These are phyloP conservation scores for Musa acuminata DNA, from an alignment of 176 grass and related monocot genomes.

Conservation along the genomic window DNA sequence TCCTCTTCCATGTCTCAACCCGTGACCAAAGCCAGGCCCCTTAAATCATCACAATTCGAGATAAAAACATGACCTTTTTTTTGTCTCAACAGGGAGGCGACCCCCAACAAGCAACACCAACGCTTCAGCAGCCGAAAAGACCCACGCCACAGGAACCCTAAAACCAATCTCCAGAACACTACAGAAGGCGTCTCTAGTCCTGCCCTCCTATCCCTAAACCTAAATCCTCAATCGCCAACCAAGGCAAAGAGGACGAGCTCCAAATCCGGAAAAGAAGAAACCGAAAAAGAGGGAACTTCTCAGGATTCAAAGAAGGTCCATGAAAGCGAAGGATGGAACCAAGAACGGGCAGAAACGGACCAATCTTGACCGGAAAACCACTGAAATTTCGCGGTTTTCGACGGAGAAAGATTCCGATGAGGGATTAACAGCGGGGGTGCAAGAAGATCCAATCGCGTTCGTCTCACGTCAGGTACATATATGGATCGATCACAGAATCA, in stretches of 20 bases:
- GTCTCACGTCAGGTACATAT: not conserved
- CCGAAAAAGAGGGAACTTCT: not conserved
- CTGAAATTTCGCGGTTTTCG: not conserved
- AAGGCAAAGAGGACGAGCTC: not conserved
- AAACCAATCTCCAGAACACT: not conserved
- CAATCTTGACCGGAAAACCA: not conserved
- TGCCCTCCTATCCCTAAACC: not conserved
- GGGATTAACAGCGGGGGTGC: not conserved
- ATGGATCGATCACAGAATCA: not conserved
- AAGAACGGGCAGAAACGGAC: not conserved
- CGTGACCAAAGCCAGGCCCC: not conserved
- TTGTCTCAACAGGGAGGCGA: not conserved
- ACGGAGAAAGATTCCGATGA: not conserved
- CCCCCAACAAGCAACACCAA: not conserved
- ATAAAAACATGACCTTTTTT: not conserved
- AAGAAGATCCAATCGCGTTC: constrained; percentile 3
- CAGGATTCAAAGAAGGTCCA: constrained; percentile 4
- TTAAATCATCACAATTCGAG: not conserved
- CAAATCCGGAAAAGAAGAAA: not conserved
- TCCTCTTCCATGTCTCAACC: constrained; percentile 12
- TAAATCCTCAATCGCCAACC: not conserved
- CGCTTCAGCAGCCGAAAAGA: not conserved
- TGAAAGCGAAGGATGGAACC: not conserved
- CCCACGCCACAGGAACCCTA: not conserved
- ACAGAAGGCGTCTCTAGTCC: not conserved